Evolutionary conservation across 2,329 filamentous ascomycete genomes (phyloP).

Genomic region (Hypoxylon rubiginosum): DNA sequence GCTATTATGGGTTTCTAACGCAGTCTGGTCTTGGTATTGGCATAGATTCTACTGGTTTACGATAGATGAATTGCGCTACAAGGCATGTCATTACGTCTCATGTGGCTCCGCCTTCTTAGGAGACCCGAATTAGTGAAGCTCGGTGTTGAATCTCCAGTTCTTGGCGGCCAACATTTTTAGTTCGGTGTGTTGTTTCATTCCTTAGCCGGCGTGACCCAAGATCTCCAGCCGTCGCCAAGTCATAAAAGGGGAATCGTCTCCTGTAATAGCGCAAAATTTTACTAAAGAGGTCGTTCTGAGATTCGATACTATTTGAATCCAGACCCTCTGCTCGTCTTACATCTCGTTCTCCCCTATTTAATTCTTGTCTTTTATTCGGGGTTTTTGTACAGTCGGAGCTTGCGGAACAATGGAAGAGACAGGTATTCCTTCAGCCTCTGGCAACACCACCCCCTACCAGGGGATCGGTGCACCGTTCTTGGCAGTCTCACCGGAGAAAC

Average conservation of each 20-base stretch:
- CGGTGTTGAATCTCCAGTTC: conserved; percentile 8
- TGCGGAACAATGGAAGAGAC: conserved; percentile 16
- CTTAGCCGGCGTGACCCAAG: conserved; percentile 3
- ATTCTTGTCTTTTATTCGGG: not conserved
- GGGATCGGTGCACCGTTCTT: not conserved
- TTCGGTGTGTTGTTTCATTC: conserved; percentile 17
- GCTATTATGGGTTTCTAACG: conserved; percentile 30
- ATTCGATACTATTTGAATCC: conserved; percentile 5
- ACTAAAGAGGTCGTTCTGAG: conserved; percentile 1
- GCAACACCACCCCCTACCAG: conserved; percentile 1
- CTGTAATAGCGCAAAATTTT: not conserved
- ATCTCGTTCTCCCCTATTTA: not conserved
- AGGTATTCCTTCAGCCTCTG: not conserved
- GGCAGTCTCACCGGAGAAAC: not conserved
- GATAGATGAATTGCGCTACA: conserved; percentile 12
- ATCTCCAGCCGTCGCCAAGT: conserved; percentile 8
- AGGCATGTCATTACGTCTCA: conserved; percentile 16
- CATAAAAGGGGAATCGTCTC: not conserved
- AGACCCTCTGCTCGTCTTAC: not conserved
- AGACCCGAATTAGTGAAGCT: conserved; percentile 11
- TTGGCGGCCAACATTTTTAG: conserved; percentile 30
- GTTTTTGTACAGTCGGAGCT: not conserved
- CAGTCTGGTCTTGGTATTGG: conserved; percentile 23
- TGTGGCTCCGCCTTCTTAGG: conserved; percentile 22
- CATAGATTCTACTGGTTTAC: conserved; percentile 21